phyloP scores from a whole-genome alignment of 768 basidiomycete genomes.

The Pholiota conissans region DNA sequence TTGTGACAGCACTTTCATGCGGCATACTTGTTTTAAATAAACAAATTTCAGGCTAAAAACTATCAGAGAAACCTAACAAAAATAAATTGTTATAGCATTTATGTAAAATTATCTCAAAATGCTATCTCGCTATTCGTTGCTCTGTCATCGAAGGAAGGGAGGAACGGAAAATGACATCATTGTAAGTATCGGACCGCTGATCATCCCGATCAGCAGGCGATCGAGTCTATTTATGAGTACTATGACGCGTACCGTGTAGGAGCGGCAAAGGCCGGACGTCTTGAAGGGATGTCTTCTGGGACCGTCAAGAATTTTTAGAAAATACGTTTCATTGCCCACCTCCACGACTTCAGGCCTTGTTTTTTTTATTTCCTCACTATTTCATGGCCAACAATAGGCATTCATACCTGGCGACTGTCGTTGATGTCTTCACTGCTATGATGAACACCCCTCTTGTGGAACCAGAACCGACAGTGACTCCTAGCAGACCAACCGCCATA shows the following conservation, averaged over 20 bases:
- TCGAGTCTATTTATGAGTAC: not conserved
- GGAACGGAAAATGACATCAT: no score
- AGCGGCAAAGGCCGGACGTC: not conserved
- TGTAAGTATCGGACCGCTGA: no score
- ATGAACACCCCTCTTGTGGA: constrained; percentile 37
- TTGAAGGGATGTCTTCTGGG: not conserved
- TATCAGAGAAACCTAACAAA: no score
- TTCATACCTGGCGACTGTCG: constrained; percentile 19
- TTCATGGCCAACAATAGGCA: not conserved
- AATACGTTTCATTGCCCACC: not conserved
- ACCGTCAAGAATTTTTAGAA: not conserved
- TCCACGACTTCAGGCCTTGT: not conserved
- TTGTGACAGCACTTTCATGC: no score
- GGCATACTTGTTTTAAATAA: no score
- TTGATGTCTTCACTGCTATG: constrained; percentile 31
- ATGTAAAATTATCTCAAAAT: no score
- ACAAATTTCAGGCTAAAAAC: no score
- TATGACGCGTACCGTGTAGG: not conserved
- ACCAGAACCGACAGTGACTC: constrained; percentile 18
- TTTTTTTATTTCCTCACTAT: constrained; percentile 3
- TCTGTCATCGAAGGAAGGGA: no score
- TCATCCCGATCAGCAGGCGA: not conserved
- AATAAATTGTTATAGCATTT: no score
- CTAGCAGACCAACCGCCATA: constrained; percentile 17
- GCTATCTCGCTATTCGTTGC: no score